Conservation (phyloP, 768 basidiomycete genomes). For the Inosperma sp. region DNA sequence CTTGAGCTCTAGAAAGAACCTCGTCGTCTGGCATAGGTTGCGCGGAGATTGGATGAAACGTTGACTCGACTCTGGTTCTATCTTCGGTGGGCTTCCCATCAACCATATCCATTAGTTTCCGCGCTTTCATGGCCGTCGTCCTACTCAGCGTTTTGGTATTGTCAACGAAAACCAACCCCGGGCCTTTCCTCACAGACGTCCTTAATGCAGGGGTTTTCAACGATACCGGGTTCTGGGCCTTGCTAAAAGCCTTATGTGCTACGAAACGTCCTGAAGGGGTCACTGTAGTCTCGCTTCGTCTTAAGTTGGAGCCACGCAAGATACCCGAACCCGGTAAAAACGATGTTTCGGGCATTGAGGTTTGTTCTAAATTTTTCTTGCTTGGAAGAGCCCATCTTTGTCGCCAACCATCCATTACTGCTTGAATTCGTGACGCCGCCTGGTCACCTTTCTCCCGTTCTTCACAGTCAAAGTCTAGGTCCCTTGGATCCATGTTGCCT, state of each 20-base stretch:
- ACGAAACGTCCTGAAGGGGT: slow-evolving; percentile 39
- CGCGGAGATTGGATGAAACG: too few species aligned
- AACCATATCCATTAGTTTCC: neutral
- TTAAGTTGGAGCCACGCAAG: slow-evolving; percentile 22
- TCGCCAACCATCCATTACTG: slow-evolving; percentile 30
- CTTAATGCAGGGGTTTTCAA: neutral
- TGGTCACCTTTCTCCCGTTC: slow-evolving; percentile 20
- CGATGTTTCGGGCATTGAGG: slow-evolving; percentile 1
- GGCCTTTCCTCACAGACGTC: neutral
- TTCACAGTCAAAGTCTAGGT: slow-evolving; percentile 22
- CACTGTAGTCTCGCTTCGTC: slow-evolving; percentile 43
- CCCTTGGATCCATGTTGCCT: slow-evolving; percentile 27
- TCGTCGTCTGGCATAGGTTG: too few species aligned
- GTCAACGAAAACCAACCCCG: neutral
- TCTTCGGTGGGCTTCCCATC: neutral
- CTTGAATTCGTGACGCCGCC: slow-evolving; percentile 15
- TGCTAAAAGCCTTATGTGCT: slow-evolving; percentile 6
- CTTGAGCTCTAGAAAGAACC: neutral
- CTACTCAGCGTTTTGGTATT: neutral
- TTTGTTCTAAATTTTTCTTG: neutral
- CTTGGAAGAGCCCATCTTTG: slow-evolving; percentile 24
- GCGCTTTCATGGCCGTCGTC: neutral
- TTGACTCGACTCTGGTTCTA: neutral
- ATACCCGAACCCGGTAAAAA: slow-evolving; percentile 2
- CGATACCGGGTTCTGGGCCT: slow-evolving; percentile 20